A percentile compares a stretch with the other conserved stretches of the same genome.
Evolutionary conservation across 495 filamentous ascomycete species (phyloP).

Genomic region (Xylaria sp.): DNA sequence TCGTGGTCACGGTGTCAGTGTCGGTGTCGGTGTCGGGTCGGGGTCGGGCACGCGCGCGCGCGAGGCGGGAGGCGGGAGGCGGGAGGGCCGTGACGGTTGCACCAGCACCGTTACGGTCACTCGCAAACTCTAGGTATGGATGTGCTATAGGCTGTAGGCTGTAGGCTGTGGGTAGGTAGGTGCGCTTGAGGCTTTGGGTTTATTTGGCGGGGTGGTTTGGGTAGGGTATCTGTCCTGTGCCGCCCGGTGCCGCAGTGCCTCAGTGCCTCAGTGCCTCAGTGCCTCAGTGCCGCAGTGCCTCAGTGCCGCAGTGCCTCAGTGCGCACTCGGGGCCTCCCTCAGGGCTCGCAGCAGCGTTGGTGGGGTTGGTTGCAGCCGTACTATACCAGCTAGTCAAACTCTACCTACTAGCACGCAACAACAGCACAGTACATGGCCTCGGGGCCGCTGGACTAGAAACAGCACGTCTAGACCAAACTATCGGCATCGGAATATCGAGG

Average conservation of each 20-base stretch:
- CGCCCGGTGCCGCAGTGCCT: not conserved
- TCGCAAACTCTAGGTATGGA: conserved; percentile 31
- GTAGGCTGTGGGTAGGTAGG: too few species aligned
- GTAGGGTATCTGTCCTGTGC: not conserved
- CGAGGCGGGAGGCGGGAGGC: conserved; percentile 3
- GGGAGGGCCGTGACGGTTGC: not conserved
- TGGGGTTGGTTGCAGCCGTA: conserved; percentile 23
- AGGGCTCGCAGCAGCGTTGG: conserved; percentile 14
- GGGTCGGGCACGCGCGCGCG: conserved; percentile 6
- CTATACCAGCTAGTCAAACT: conserved; percentile 14
- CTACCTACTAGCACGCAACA: conserved; percentile 11
- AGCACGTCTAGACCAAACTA: not conserved
- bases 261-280: not conserved
- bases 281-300: too few species aligned
- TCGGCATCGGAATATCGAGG: not conserved
- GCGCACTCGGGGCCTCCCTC: not conserved
- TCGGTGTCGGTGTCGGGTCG: too few species aligned
- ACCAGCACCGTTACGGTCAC: conserved; percentile 30
- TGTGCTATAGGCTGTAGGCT: too few species aligned
- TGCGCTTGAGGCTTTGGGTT: too few species aligned
- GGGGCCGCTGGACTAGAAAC: conserved; percentile 1
- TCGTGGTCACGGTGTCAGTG: too few species aligned
- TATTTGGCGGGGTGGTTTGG: conserved; percentile 15
- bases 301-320: not conserved
- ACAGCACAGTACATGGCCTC: conserved; percentile 17